Evolutionary conservation across 129 eudicot genomes (phyloP), one percentile per base, ranked within the genome.

Genomic region (Ambrosia trifida): DNA sequence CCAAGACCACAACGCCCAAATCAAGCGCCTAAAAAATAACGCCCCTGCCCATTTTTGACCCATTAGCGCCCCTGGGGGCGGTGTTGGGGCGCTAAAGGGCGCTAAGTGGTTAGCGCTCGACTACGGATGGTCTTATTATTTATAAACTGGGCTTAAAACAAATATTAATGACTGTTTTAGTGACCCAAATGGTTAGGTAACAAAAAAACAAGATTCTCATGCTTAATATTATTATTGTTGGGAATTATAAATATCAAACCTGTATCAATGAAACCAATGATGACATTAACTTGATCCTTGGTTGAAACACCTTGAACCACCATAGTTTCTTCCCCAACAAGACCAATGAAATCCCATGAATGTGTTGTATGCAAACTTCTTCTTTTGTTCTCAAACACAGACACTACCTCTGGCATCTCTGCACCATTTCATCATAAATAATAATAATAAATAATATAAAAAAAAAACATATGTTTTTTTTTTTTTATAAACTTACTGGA

Each of bases 281-380:
- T 83, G 76, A 90, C 95, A 81, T 90, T 87, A 67, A 90, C 97
- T 85, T 90, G 97, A 63, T 87, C 84, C 69, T 78, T 81, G 63
- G 97, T 90, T 14, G 95, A 87, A 79, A 64, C 87, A 12, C 95
- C 97, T 1, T 91, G 91, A 35, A 90, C 83, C 78, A 85, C 95
- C 97, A 87, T 87, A 67, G 97, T 85, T 83, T 87, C 91, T 82
- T 90, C 85, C 24, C 72, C 84, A 60, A 60, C 64, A 60, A 90
- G 89, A 24, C 97, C 97, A 89, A 90, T 90, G 83, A 90, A 90
- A 72, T 90, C 97, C 97, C 97, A 90, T 74, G 97, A 90, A 81
- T 90, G 97, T 71, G 97, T 90, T 13, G 97, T 90, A 81, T 90
- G 97, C 51, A 90, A 83, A 14, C 18, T 83, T 70, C 95, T 83